Evolutionary conservation across 305 asterid genomes (phyloP).

Genomic region (Fraxinus xanthoxyloides): DNA sequence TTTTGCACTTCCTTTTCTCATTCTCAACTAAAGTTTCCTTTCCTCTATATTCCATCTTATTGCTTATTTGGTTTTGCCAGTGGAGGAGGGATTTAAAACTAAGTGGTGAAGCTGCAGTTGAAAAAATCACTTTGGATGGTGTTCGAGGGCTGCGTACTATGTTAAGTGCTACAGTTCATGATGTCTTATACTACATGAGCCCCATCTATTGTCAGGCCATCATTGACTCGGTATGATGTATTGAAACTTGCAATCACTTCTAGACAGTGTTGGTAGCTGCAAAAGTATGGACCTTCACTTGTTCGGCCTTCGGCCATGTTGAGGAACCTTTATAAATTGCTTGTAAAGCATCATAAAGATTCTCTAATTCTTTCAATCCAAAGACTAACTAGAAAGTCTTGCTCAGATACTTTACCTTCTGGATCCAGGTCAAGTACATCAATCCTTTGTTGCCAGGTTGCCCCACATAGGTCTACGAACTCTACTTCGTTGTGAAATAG

Average conservation of each 20-base stretch:
- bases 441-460: neutral
- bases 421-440: neutral
- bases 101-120: conserved; percentile 92
- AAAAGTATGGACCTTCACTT: neutral
- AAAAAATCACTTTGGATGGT: conserved; percentile 83
- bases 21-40: conserved; percentile 13
- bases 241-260: neutral
- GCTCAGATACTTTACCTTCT: neutral
- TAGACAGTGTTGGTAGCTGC: neutral
- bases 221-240: conserved; percentile 72
- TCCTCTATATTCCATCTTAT: neutral
- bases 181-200: conserved; percentile 96
- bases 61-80: conserved; percentile 38
- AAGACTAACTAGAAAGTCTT: neutral
- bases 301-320: neutral
- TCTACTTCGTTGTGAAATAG: neutral
- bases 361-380: neutral
- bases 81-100: conserved; percentile 97
- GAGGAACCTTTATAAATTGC: neutral
- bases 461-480: neutral
- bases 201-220: conserved; percentile 97
- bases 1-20: conserved; percentile 3
- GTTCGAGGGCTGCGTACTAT: conserved; percentile 87
- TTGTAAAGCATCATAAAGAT: neutral
- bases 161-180: conserved; percentile 98